Conservation (phyloP, 2,329 filamentous ascomycete species). For the Botrytis elliptica region DNA sequence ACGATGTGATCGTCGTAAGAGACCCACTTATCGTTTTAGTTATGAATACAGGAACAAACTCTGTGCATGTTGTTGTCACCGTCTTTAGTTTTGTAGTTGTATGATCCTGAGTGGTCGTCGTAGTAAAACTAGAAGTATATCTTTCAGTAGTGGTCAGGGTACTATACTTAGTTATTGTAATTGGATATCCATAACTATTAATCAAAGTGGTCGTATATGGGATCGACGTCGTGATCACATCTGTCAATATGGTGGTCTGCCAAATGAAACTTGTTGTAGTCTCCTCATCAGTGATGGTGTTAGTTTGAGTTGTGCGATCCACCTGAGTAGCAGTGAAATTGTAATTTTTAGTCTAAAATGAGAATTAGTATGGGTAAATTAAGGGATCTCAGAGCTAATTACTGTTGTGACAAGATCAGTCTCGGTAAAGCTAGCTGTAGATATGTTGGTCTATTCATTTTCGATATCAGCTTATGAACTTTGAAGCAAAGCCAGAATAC, state of each 20-base stretch:
- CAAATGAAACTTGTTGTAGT: conserved; percentile 15
- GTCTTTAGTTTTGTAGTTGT: conserved; percentile 10
- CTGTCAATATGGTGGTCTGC: conserved; percentile 22
- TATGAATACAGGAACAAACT: neutral
- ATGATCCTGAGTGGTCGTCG: conserved; percentile 2
- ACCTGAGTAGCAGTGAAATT: conserved; percentile 17
- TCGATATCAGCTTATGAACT: neutral
- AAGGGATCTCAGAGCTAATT: neutral
- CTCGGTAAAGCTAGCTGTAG: conserved; percentile 6
- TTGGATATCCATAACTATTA: conserved; percentile 27
- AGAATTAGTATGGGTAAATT: neutral
- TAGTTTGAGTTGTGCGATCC: conserved; percentile 14
- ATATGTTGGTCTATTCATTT: conserved; percentile 4
- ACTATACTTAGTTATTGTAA: conserved; percentile 27
- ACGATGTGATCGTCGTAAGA: conserved; percentile 19
- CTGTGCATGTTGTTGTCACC: conserved; percentile 8
- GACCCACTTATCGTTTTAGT: conserved; percentile 12
- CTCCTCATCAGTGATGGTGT: conserved; percentile 18
- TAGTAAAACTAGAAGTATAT: conserved; percentile 19
- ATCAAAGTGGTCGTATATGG: conserved; percentile 28
- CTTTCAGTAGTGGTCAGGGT: conserved; percentile 26
- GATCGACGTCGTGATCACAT: conserved; percentile 25
- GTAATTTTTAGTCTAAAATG: conserved; percentile 5
- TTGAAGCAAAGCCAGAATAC: neutral
- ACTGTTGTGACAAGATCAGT: neutral